Evolutionary conservation across 371 early-diverging fungal genomes (phyloP), one percentile per base, ranked within the genome.

Genomic region (Capillidium heterosporum): DNA sequence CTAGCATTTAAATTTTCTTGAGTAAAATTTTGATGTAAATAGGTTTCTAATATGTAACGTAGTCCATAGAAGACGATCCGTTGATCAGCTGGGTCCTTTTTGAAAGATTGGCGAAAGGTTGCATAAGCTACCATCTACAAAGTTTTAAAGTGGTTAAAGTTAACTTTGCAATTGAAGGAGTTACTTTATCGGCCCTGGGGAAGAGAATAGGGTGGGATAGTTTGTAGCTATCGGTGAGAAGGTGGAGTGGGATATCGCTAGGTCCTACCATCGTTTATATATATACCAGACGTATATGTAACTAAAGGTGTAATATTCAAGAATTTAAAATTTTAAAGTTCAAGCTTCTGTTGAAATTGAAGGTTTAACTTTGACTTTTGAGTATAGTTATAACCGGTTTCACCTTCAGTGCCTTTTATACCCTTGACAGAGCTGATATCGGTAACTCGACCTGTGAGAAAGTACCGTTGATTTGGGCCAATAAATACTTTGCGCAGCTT

Each of bases 201-300:
- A 83, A 86, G 44, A 84, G 65, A 57, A 67, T 70, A 11, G 70
- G 68, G 61, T 89, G 89, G n/a, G 77, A 69, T 0, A 73, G 65
- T 70, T 89, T 89, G 78, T 89, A 89, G 24, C 82, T 80, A 70
- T 89, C 89, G 8, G 89, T 76, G 32, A 85, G 65, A 28, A 82
- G 57, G 0, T 70, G 62, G 0, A 68, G 64, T 13, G 82, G 81
- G 32, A 81, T 60, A 11, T 29, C 32, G 17, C 21, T 10, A 26
- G 51, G 51, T 10, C 51, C 51, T 10, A 21, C 8, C 51, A 50
- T 50, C 8, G 10, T 50, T 5, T 50, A 50, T 17, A 50, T 40
- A n/a, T n/a, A n/a, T n/a, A n/a, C n/a, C n/a, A n/a, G n/a, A n/a
- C n/a, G n/a, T n/a, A n/a, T n/a, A n/a, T n/a, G n/a, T n/a, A n/a